Conservation (phyloP, 2,329 filamentous ascomycete genomes). For the Blastomyces gilchristii region DNA sequence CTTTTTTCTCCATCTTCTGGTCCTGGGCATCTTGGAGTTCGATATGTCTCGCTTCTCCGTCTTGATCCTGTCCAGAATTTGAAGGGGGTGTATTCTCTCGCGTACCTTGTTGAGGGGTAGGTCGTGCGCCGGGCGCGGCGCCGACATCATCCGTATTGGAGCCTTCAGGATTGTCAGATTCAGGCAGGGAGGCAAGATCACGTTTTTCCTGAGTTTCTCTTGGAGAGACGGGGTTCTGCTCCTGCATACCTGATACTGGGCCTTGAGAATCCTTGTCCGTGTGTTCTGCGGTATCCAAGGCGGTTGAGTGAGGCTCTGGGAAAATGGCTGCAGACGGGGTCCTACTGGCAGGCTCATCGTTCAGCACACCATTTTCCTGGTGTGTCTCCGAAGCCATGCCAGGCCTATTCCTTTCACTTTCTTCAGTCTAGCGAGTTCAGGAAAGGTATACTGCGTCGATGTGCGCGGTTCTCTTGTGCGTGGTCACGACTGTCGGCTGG, state of each 20-base stretch:
- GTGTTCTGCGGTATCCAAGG: slow-evolving; percentile 1
- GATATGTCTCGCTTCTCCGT: slow-evolving; percentile 1
- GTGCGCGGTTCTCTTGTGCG: neutral
- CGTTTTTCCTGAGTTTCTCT: neutral
- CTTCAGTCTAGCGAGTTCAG: neutral
- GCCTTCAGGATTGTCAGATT: neutral
- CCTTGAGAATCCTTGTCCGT: neutral
- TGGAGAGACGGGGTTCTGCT: neutral
- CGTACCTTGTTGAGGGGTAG: slow-evolving; percentile 10
- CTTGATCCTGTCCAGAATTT: slow-evolving; percentile 6
- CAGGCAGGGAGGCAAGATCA: neutral
- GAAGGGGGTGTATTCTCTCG: neutral
- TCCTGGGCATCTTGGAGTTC: slow-evolving; percentile 6
- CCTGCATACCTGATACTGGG: slow-evolving; percentile 2
- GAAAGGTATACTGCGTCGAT: neutral
- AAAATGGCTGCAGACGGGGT: neutral
- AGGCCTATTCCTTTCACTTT: neutral
- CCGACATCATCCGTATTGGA: neutral
- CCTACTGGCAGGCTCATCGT: neutral
- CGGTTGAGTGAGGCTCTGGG: slow-evolving; percentile 1
- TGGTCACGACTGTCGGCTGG: neutral
- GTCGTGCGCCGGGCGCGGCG: neutral
- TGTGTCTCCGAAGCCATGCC: slow-evolving; percentile 1
- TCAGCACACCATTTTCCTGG: slow-evolving; percentile 4
- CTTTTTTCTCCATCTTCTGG: slow-evolving; percentile 5